Evolutionary conservation across 2,329 filamentous ascomycete genomes (phyloP).

Genomic region (Aspergillus glaucus): DNA sequence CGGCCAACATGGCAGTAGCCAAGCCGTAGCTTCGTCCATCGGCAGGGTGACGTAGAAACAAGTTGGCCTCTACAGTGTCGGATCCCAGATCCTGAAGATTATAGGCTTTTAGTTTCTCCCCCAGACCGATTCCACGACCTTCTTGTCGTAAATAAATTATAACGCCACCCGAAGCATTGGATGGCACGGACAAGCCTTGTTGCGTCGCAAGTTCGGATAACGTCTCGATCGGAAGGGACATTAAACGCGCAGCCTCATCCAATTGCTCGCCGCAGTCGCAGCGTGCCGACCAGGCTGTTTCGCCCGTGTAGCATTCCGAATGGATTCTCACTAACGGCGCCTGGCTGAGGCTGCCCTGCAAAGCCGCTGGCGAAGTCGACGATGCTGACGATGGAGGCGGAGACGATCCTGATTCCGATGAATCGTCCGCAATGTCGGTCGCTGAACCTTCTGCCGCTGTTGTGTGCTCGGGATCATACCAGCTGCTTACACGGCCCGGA

Average conservation of each 20-base stretch:
- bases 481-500: conserved; percentile 74
- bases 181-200: conserved; percentile 30
- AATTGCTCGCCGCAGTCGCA: conserved; percentile 98
- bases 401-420: conserved; percentile 8
- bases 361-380: conserved; percentile 8
- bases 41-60: conserved; percentile 83
- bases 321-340: conserved; percentile 87
- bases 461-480: conserved; percentile 44
- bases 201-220: conserved; percentile 22
- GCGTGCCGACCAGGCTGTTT: conserved; percentile 95
- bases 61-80: conserved; percentile 96
- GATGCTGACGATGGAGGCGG: conserved; percentile 4
- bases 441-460: conserved; percentile 9
- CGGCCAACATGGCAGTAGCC: conserved; percentile 89
- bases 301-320: conserved; percentile 96
- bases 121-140: conserved; percentile 87
- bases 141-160: conserved; percentile 96
- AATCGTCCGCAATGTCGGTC: conserved; percentile 5
- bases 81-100: conserved; percentile 94
- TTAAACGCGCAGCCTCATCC: conserved; percentile 88
- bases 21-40: conserved; percentile 92
- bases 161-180: conserved; percentile 65
- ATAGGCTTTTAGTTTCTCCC: conserved; percentile 95
- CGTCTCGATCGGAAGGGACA: conserved; percentile 59
- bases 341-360: conserved; percentile 16